Evolutionary conservation across 1,284 basidiomycete species (phyloP), one percentile per base, ranked within the genome.

Genomic region (Chondrostereum purpureum): DNA sequence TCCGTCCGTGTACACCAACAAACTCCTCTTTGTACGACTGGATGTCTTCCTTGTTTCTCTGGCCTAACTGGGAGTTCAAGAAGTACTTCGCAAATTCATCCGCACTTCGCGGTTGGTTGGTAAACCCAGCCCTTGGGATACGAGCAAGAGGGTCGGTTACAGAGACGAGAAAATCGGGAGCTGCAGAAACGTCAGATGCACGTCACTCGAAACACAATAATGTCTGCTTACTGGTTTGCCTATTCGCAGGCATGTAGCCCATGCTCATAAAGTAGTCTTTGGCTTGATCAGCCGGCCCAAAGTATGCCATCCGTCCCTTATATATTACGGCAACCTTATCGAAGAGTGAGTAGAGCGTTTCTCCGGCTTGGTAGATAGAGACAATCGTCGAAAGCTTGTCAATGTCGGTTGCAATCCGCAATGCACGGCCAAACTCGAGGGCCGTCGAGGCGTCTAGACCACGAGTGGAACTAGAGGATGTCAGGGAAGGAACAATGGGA

Each of bases 361-460:
- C 80, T 47, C 70, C 75, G 37, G 77, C 80, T 65, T 88, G 87
- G 59, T 88, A 88, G 39, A 88, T 74, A 1, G 80, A 78, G 17
- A 84, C 78, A 39, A 87, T 69, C 20, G 77, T 79, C 5, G 81
- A 64, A 33, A 69, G 60, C 20, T 63, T 64, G n/a, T 69, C 56
- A 11, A 81, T 58, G 55, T 86, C 75, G 2, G 82, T 80, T 4
- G 77, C 68, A 3, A 78, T 72, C 4, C 83, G 77, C 22, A 88
- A 61, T 5, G 75, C 70, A 37, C 75, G 72, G 44, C 75, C 74
- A 50, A 77, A 85, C 57, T 82, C 77, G 13, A 86, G 65, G 0
- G 85, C 84, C 0, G 83, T 88, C 24, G 76, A 75, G 2, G 85
- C 69, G 55, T 90, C 87, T 22, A 91, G 69, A 50, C 88, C 85